Evolutionary conservation across 495 filamentous ascomycete species (phyloP), one percentile per base, ranked within the genome.

Genomic region (Penicillium subrubescens): DNA sequence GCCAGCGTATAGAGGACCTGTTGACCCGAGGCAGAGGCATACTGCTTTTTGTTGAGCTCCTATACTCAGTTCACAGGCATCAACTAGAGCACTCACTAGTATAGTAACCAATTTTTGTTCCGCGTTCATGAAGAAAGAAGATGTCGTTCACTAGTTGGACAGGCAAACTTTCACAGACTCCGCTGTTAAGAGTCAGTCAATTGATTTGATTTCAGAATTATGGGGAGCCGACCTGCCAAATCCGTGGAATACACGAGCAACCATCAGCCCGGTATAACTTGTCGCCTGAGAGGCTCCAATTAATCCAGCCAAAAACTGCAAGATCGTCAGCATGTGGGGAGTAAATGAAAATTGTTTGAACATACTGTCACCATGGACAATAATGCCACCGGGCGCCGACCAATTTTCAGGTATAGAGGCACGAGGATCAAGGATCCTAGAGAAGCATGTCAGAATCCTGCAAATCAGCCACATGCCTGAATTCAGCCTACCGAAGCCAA

Each of bases 61-160:
- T 19, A 23, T 17, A 48, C n/a, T 48, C 4, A 48, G 2, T 48
- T 8, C 15, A 37, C 25, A 17, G 12, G 14, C 51, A 19, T 29
- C 5, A 53, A 60, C 64, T 35, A 19, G 25, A 51, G 23, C 14
- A 61, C 67, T 46, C 65, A 85, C 84, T 75, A 17, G 86, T 88
- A 63, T 88, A 88, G 57, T 84, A 85, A 5, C 84, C 86, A 37
- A 88, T 77, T 2, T 81, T 74, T 73, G 84, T 82, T 7, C 86
- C 86, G 12, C 86, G 75, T 65, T 88, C 85, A 64, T 88, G 86
- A 1, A 88, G 74, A 71, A 84, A 89, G 73, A 89, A 89, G 60
- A 89, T 86, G 63, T 89, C 87, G 63, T 89, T 89, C 8, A 88
- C 86, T 5, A 89, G 67, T 65, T 88, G 86, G 5, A 89, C 86